These are phyloP conservation scores for Prunus mume DNA, from an alignment of 306 rosid genomes.

Conservation along the genomic window DNA sequence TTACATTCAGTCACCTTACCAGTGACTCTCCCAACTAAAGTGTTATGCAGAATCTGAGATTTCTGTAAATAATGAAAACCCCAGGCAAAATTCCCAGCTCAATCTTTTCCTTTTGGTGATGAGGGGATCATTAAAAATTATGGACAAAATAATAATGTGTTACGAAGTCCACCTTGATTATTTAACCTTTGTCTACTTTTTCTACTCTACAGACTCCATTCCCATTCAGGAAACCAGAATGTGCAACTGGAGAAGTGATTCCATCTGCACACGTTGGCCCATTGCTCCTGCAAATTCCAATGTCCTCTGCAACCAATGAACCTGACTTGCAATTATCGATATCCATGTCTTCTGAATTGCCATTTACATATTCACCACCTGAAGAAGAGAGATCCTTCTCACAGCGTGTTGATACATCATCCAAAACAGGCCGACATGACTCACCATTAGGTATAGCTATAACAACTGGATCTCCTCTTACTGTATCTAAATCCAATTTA, in stretches of 20 bases:
- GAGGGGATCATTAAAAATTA: constrained; percentile 63
- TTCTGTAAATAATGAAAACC: constrained; percentile 71
- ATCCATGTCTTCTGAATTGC: constrained; percentile 34
- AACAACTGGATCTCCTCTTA: constrained; percentile 27
- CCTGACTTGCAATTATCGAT: constrained; percentile 24
- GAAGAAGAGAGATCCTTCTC: constrained; percentile 12
- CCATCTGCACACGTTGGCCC: constrained; percentile 31
- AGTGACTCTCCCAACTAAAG: constrained; percentile 26
- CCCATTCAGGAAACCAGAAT: constrained; percentile 36
- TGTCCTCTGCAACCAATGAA: constrained; percentile 13
- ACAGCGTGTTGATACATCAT: background rate
- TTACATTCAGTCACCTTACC: constrained; percentile 29
- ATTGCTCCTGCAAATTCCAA: constrained; percentile 34
- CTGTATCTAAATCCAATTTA: constrained; percentile 14
- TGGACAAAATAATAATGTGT: constrained; percentile 27
- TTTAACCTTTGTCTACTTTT: constrained; percentile 33
- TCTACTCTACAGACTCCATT: constrained; percentile 41
- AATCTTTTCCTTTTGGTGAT: constrained; percentile 53
- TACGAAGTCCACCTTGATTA: constrained; percentile 23
- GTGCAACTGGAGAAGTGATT: constrained; percentile 32
- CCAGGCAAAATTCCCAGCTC: constrained; percentile 65
- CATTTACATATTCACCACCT: constrained; percentile 12
- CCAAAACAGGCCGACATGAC: background rate
- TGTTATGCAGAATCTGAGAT: constrained; percentile 50
- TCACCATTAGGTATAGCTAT: constrained; percentile 12